Evolutionary conservation across 805 yeast species (phyloP).

Genomic region (Cyberlindnera maritima): DNA sequence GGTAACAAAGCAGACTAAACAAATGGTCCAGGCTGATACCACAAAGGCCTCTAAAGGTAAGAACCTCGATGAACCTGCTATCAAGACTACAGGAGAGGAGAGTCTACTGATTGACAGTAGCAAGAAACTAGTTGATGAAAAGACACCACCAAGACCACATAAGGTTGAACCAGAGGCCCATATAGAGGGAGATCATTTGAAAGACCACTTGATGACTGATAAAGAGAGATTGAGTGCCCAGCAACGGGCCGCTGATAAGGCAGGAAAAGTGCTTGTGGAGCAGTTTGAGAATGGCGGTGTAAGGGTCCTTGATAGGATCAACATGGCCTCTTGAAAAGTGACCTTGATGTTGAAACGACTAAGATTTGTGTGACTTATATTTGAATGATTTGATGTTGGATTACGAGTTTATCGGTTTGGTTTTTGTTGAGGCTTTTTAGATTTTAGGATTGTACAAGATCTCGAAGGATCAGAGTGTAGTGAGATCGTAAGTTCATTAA

Average conservation of each 20-base stretch:
- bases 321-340: conserved; percentile 8
- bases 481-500: too few relatives aligned
- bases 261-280: conserved; percentile 9
- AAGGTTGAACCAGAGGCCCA: background rate
- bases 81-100: background rate
- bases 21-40: background rate
- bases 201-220: background rate
- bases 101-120: too few relatives aligned
- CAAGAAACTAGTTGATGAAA: too few relatives aligned
- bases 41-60: background rate
- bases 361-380: background rate
- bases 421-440: too few relatives aligned
- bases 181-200: background rate
- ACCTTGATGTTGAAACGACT: too few relatives aligned
- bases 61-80: too few relatives aligned
- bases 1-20: background rate
- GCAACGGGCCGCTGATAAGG: background rate
- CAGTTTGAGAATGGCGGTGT: conserved; percentile 14
- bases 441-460: too few relatives aligned
- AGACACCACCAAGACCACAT: background rate
- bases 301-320: conserved; percentile 18
- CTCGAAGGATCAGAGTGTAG: too few relatives aligned
- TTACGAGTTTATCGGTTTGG: too few relatives aligned
- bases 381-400: too few relatives aligned
- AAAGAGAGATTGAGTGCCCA: background rate